phyloP scores from a whole-genome alignment of 805 yeast genomes.

The Spathaspora arborariae region DNA sequence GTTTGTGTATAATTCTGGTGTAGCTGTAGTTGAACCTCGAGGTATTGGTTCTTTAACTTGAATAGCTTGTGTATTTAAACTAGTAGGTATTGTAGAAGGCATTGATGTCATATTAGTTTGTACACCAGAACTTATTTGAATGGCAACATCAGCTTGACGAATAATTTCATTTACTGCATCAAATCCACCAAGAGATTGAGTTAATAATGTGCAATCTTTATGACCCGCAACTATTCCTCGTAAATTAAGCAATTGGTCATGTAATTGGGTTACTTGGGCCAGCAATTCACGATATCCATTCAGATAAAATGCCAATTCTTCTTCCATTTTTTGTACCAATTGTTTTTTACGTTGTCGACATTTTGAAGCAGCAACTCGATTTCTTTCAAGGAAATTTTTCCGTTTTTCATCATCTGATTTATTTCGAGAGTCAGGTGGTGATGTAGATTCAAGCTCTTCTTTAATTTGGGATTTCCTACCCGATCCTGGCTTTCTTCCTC shows the following conservation, averaged over 20 bases:
- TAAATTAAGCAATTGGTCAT: constrained; percentile 53
- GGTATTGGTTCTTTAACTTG: constrained; percentile 3
- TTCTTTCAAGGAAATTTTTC: constrained; percentile 77
- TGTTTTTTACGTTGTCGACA: constrained; percentile 94
- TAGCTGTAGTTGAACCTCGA: constrained; percentile 2
- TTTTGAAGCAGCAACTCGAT: constrained; percentile 91
- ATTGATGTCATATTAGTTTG: constrained; percentile 24
- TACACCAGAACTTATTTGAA: constrained; percentile 21
- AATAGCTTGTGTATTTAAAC: constrained; percentile 18
- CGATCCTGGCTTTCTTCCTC: constrained; percentile 8
- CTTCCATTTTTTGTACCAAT: constrained; percentile 77
- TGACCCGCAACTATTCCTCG: constrained; percentile 47
- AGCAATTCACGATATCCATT: constrained; percentile 66
- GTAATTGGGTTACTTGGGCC: constrained; percentile 51
- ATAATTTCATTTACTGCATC: constrained; percentile 43
- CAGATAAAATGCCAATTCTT: constrained; percentile 66
- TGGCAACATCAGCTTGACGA: constrained; percentile 27
- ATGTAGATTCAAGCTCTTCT: background rate
- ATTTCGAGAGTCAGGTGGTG: background rate
- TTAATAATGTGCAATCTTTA: constrained; percentile 43
- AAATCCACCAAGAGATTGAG: constrained; percentile 44
- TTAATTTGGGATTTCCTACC: background rate
- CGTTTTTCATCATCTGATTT: constrained; percentile 46
- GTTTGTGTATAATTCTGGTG: constrained; percentile 9
- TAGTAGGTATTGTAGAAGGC: constrained; percentile 39